These are phyloP conservation scores for Macrophomina phaseolina DNA, from an alignment of 2,329 filamentous ascomycete genomes.

Conservation along the genomic window DNA sequence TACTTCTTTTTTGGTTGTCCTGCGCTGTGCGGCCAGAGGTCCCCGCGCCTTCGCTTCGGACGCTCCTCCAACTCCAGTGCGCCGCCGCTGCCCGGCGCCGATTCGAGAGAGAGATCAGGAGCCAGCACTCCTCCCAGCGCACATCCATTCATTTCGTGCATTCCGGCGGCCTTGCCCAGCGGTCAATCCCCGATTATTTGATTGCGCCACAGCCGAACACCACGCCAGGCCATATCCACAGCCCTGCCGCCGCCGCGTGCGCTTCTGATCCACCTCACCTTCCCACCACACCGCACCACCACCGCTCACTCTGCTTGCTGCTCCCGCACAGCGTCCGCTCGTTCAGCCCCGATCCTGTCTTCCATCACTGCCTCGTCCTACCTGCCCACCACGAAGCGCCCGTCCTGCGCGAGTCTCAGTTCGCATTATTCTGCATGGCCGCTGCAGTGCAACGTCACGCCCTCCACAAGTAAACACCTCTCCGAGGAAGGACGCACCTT, in stretches of 20 bases:
- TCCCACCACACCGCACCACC: constrained; percentile 2
- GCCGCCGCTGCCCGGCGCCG: neutral
- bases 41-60: constrained; percentile 16
- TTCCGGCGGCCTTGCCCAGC: constrained; percentile 19
- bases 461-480: constrained; percentile 24
- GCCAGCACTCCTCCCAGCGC: constrained; percentile 5
- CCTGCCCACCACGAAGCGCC: neutral
- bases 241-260: constrained; percentile 17
- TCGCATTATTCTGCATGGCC: constrained; percentile 27
- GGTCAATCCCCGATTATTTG: constrained; percentile 27
- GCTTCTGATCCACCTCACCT: constrained; percentile 20
- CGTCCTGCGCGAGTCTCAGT: constrained; percentile 1
- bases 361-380: constrained; percentile 2
- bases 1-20: constrained; percentile 14
- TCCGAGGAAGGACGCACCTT: constrained; percentile 18
- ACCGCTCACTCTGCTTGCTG: neutral
- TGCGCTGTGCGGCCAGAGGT: constrained; percentile 16
- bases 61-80: constrained; percentile 5
- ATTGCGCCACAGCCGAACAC: constrained; percentile 27
- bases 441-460: constrained; percentile 28
- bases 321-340: constrained; percentile 21
- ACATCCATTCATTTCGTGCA: constrained; percentile 28
- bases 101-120: constrained; percentile 12
- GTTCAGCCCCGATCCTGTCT: constrained; percentile 11
- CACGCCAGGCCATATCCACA: constrained; percentile 22